Evolutionary conservation across 2,329 filamentous ascomycete genomes (phyloP).

Genomic region (Amauroascus verrucosus): DNA sequence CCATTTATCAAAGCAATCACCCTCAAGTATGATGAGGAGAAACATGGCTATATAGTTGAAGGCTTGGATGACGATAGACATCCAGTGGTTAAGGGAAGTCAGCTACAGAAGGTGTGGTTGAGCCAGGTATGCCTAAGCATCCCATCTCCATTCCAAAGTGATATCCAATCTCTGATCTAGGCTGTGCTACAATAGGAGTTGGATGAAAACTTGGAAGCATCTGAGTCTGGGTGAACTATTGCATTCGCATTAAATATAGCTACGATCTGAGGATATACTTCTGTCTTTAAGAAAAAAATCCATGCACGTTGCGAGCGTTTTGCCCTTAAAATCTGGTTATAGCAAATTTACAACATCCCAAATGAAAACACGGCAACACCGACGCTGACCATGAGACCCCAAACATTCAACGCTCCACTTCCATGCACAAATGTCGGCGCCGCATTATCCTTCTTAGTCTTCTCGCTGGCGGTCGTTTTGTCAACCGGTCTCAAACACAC

Average conservation of each 20-base stretch:
- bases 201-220: constrained; percentile 39
- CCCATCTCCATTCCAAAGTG: not conserved
- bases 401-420: not conserved
- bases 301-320: too few relatives aligned
- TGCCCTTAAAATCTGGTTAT: too few relatives aligned
- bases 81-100: constrained; percentile 39
- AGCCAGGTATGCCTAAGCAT: constrained; percentile 32
- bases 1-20: constrained; percentile 42
- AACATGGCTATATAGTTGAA: constrained; percentile 40
- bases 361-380: too few relatives aligned
- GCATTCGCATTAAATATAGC: too few relatives aligned
- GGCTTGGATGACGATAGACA: constrained; percentile 39
- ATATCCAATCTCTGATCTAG: too few relatives aligned
- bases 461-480: not conserved
- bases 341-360: too few relatives aligned
- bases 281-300: too few relatives aligned
- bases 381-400: too few relatives aligned
- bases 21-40: constrained; percentile 39
- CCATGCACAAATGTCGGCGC: not conserved
- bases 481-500: constrained; percentile 6
- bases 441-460: not conserved
- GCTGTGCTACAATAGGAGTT: constrained; percentile 28
- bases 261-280: too few relatives aligned
- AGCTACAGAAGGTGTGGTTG: constrained; percentile 34
- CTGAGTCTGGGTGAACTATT: constrained; percentile 34